Conservation (phyloP, 257 asterid genomes). For the Orobanche coerulescens region DNA sequence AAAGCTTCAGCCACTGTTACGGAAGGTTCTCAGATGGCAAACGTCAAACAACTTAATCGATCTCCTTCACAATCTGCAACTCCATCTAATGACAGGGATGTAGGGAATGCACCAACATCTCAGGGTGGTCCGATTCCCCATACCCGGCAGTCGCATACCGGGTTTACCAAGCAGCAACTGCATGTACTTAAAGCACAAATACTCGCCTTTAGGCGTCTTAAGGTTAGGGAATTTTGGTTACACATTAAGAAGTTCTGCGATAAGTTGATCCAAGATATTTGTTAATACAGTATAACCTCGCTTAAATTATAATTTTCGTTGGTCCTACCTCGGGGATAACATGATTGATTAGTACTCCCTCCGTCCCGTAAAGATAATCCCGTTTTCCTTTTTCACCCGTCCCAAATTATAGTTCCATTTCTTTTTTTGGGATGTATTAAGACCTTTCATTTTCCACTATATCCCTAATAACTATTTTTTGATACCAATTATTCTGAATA, state of each 20-base stretch:
- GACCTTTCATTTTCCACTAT: too few relatives aligned
- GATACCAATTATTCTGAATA: too few relatives aligned
- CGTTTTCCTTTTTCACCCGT: background rate
- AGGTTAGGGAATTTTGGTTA: slow-evolving; percentile 46
- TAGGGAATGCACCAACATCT: slow-evolving; percentile 44
- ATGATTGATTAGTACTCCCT: too few relatives aligned
- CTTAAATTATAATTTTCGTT: too few relatives aligned
- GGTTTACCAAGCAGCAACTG: slow-evolving; percentile 89
- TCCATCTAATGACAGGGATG: slow-evolving; percentile 59
- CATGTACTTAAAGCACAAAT: slow-evolving; percentile 98
- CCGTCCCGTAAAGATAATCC: too few relatives aligned
- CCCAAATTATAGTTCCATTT: too few relatives aligned
- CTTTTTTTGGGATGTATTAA: too few relatives aligned
- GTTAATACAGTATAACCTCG: too few relatives aligned
- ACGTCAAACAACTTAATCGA: slow-evolving; percentile 46
- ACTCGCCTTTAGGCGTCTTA: slow-evolving; percentile 94
- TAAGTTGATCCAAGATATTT: slow-evolving; percentile 15
- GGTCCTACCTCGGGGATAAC: too few relatives aligned
- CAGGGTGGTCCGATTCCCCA: slow-evolving; percentile 46
- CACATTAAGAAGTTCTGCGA: slow-evolving; percentile 8
- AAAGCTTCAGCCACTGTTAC: slow-evolving; percentile 39
- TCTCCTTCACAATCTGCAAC: slow-evolving; percentile 51
- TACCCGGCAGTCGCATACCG: slow-evolving; percentile 41
- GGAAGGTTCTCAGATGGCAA: slow-evolving; percentile 57
- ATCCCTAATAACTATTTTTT: too few relatives aligned